These are phyloP conservation scores for Elongisporangium prolatum DNA, from an alignment of 352 stramenopile species.

Conservation along the genomic window DNA sequence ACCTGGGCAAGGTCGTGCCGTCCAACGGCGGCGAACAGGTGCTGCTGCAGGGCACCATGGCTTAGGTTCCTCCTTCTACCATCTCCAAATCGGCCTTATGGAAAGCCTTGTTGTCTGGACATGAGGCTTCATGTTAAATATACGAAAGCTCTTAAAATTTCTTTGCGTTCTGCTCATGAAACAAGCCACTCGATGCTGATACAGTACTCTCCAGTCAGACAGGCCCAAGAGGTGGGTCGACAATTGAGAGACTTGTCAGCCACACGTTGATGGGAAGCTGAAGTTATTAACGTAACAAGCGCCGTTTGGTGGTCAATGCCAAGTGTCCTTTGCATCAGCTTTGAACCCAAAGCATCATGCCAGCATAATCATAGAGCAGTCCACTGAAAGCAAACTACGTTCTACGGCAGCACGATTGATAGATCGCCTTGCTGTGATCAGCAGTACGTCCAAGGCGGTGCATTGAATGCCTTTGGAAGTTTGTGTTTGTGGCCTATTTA, in stretches of 20 bases:
- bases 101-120: not conserved
- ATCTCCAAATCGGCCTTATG: constrained; percentile 6
- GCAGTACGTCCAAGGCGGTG: too few relatives aligned
- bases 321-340: too few relatives aligned
- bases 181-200: not conserved
- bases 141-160: not conserved
- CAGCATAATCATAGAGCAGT: too few relatives aligned
- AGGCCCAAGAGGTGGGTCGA: not conserved
- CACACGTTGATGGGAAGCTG: not conserved
- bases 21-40: constrained; percentile 75
- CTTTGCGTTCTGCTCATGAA: too few relatives aligned
- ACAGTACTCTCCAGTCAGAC: not conserved
- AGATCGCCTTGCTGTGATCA: too few relatives aligned
- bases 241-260: not conserved
- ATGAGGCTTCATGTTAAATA: not conserved
- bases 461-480: too few relatives aligned
- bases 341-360: not conserved
- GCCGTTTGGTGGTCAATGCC: not conserved
- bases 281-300: not conserved
- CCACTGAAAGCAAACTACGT: too few relatives aligned
- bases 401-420: too few relatives aligned
- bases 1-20: constrained; percentile 81
- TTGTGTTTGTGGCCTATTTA: not conserved
- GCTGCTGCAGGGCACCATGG: constrained; percentile 68
- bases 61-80: constrained; percentile 23